Evolutionary conservation across 192 early-diverging fungal species (phyloP), one percentile per base, ranked within the genome.

Genomic region (Gigaspora rosea): DNA sequence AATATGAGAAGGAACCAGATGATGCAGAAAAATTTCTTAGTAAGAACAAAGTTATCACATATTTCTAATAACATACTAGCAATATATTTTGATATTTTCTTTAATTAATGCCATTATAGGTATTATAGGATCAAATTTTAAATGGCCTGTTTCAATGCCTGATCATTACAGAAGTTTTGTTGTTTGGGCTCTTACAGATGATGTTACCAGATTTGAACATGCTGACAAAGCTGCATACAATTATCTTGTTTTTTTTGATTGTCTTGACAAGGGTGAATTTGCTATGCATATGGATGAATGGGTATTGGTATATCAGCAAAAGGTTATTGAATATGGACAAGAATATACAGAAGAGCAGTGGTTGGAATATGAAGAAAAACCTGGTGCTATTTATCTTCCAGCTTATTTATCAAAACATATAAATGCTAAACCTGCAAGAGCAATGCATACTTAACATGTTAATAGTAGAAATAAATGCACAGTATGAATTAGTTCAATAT

Each of bases 251-350:
- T 52, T 52, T 6, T 52, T 13, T 52, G 1, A 52, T 1, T 13
- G 2, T 52, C 51, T 52, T 52, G 51, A 52, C 15, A 52, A 52
- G 15, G 51, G 51, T 13, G 1, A 4, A 7, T 52, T 52, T 52
- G 15, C 9, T 52, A 7, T 2, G 0, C 51, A 52, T 52, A 52
- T 13, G 0, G 6, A 69, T 46, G 67, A 69, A n/a, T 69, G 67
- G 67, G 67, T 69, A 69, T 20, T 73, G 4, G 33, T 73, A 13
- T 52, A 70, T 22, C 15, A 70, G 11, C 35, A 73, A 54, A 73
- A 46, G 4, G 71, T 73, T 2, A n/a, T 58, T 41, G 2, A 73
- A 32, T 73, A 58, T 73, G 71, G 54, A 59, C 15, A 48, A 36
- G 18, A 46, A 22, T 41, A 58, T 12, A 46, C 57, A 73, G n/a